phyloP scores from a whole-genome alignment of 129 eudicot genomes.

The Flaveria ramosissima region DNA sequence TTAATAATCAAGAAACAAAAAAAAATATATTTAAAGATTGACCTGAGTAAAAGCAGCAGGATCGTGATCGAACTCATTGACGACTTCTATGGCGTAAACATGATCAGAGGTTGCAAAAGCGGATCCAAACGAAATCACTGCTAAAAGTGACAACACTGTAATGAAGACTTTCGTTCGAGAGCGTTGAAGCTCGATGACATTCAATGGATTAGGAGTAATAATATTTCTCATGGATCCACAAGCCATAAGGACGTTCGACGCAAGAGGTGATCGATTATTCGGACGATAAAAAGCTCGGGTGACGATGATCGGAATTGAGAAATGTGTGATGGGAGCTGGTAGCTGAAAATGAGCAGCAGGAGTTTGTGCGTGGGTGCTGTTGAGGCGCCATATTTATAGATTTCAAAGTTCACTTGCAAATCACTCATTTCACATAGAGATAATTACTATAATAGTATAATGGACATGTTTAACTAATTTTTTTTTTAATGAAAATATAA shows the following conservation, averaged over 20 bases:
- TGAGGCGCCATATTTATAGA: slow-evolving; percentile 1
- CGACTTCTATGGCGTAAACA: slow-evolving; percentile 47
- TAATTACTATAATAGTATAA: no score
- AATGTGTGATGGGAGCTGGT: not conserved
- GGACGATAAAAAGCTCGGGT: not conserved
- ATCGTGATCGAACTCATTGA: slow-evolving; percentile 74
- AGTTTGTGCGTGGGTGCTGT: not conserved
- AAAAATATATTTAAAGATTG: not conserved
- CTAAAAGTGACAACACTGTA: slow-evolving; percentile 23
- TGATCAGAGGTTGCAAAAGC: not conserved
- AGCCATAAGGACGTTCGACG: not conserved
- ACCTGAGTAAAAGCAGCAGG: slow-evolving; percentile 76
- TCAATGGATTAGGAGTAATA: not conserved
- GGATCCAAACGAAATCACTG: slow-evolving; percentile 18
- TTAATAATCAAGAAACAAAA: not conserved
- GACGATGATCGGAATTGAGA: not conserved
- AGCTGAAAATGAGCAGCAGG: slow-evolving; percentile 1
- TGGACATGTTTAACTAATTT: no score
- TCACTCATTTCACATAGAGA: not conserved
- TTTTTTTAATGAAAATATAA: no score
- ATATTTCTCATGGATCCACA: not conserved
- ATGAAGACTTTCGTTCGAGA: not conserved
- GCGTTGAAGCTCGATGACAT: not conserved
- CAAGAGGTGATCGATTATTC: not conserved
- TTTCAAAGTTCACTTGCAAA: not conserved